Evolutionary conservation across 257 asterid species (phyloP).

Genomic region (Nicotiana obtusifolia): DNA sequence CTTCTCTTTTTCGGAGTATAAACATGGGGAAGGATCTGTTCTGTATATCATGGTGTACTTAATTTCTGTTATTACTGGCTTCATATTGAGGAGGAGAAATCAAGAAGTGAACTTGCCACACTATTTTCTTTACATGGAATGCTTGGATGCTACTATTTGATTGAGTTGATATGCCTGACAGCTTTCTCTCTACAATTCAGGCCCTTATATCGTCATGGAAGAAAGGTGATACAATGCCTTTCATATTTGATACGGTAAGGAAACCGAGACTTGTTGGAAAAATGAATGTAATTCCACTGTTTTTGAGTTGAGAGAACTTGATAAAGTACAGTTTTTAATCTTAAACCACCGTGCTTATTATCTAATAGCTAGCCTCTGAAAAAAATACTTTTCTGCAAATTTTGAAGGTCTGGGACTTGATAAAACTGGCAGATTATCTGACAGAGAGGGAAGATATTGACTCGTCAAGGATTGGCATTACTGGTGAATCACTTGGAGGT

Average conservation of each 20-base stretch:
- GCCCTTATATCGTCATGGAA: constrained; percentile 85
- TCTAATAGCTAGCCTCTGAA: background rate
- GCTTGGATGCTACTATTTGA: background rate
- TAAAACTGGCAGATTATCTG: constrained; percentile 35
- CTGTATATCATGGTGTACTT: background rate
- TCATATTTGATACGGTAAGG: constrained; percentile 77
- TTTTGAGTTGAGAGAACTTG: background rate
- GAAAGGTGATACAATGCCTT: constrained; percentile 85
- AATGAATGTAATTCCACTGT: constrained; percentile 3
- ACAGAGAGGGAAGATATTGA: constrained; percentile 55
- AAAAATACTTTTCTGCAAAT: background rate
- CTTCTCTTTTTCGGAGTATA: background rate
- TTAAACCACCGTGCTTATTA: background rate
- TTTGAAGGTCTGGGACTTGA: constrained; percentile 78
- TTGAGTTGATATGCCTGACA: background rate
- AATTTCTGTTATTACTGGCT: background rate
- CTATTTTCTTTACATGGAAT: background rate
- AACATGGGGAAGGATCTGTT: background rate
- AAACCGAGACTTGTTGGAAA: background rate
- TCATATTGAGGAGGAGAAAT: background rate
- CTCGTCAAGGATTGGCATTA: constrained; percentile 70
- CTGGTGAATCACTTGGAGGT: constrained; percentile 99
- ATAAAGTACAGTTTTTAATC: background rate
- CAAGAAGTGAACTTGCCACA: background rate
- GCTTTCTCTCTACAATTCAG: constrained; percentile 33